Evolutionary conservation across 2,329 filamentous ascomycete genomes (phyloP), one percentile per base, ranked within the genome.

Genomic region (Leptographium galeiforme): DNA sequence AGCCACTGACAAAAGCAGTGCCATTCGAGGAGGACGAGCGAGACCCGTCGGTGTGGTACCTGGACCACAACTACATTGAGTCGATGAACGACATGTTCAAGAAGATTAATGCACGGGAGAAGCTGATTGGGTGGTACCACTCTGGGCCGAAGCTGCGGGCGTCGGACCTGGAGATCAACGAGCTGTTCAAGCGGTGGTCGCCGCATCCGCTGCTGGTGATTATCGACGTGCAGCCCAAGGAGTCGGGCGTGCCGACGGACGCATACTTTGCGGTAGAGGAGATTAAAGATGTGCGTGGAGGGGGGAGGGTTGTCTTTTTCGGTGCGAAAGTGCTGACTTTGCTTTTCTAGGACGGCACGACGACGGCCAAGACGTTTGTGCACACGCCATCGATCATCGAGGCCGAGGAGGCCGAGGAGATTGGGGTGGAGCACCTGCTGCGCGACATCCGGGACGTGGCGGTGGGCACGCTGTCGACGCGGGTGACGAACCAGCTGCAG

Each of bases 41-140:
- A 72, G 90, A 98, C 67, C 91, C 91, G 4, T 94, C 91, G 39
- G 93, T 98, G 67, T 98, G 93, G 93, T 98, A 97, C 68, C 74
- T 98, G 60, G 93, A 98, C 69, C 93, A 98, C 78, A 97, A 97
- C 79, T 98, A 96, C 66, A 87, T 98, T 70, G 93, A 98, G 72
- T 88, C 85, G 62, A 98, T 98, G 93, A 95, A 93, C 73, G 93
- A 97, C 71, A 98, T 98, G 93, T 98, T 98, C 80, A 98, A 98
- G 78, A 97, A 97, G 75, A 90, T 98, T 77, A 98, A 98, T 74
- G 93, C 93, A 57, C 79, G 88, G 59, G 93, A 98, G 75, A 97
- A 97, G 82, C 79, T 98, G 68, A 94, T 98, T 78, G 93, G 93
- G 66, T 98, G 93, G 93, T 98, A 98, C 71, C 93, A 98, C 72